phyloP scores from a whole-genome alignment of 441 rosid species.

The Populus hybrid region DNA sequence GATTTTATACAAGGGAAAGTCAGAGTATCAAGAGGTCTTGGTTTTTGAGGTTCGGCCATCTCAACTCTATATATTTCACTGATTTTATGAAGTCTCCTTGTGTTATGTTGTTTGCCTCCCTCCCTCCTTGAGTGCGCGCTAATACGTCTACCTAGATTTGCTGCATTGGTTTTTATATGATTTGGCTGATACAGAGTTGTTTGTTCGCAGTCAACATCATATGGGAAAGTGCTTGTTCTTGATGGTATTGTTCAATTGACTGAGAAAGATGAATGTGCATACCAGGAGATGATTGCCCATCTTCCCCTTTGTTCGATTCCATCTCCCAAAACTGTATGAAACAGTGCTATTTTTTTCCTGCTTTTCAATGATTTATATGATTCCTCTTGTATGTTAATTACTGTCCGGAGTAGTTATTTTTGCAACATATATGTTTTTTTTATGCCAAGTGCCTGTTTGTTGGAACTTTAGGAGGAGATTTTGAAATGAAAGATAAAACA shows the following conservation, averaged over 20 bases:
- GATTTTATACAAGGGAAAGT: conserved; percentile 62
- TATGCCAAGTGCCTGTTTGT: no score
- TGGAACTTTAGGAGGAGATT: no score
- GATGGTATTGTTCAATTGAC: conserved; percentile 95
- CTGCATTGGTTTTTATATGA: not conserved
- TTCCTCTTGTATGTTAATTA: not conserved
- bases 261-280: conserved; percentile 26
- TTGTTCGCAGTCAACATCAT: conserved; percentile 66
- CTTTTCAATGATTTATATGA: not conserved
- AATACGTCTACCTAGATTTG: not conserved
- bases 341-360: not conserved
- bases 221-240: conserved; percentile 97
- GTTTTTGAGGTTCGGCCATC: conserved; percentile 68
- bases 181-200: not conserved
- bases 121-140: not conserved
- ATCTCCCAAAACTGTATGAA: conserved; percentile 74
- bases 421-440: no score
- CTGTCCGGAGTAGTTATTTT: not conserved
- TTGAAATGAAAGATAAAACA: no score
- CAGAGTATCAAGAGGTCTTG: conserved; percentile 85
- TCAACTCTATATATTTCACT: not conserved
- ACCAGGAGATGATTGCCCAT: conserved; percentile 99
- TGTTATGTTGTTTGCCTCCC: no score
- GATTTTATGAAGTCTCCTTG: not conserved
- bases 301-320: conserved; percentile 90